Percentiles rank a stretch among this genome's conserved stretches.
Evolutionary conservation across 139 green algal species (phyloP).

Genomic region (Micractinium sp.): DNA sequence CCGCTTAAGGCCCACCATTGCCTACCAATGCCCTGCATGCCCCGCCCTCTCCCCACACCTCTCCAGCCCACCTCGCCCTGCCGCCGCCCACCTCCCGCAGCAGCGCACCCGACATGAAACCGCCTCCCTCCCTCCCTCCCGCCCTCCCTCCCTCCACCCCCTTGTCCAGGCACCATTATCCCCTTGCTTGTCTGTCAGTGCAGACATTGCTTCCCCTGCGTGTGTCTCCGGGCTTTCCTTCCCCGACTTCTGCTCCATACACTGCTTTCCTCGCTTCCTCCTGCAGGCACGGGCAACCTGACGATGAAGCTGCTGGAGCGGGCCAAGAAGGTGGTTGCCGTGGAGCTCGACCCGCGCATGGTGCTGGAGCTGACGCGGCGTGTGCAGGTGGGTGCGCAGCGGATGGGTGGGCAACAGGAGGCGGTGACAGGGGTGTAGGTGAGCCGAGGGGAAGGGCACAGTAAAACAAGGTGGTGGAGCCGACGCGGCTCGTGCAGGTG

Average conservation of each 20-base stretch:
- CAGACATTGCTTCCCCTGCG: too few relatives aligned
- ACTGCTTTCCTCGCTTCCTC: not conserved
- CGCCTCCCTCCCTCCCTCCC: too few relatives aligned
- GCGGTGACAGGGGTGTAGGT: not conserved
- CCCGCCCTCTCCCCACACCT: not conserved
- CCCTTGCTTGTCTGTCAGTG: too few relatives aligned
- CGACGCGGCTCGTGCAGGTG: too few relatives aligned
- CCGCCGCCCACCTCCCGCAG: too few relatives aligned
- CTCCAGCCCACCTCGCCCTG: not conserved
- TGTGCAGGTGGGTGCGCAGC: conserved; percentile 51
- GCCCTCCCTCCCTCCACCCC: too few relatives aligned
- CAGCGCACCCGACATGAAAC: not conserved
- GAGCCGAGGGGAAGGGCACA: not conserved
- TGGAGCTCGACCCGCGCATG: conserved; percentile 98
- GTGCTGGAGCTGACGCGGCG: conserved; percentile 95
- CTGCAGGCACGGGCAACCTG: conserved; percentile 92
- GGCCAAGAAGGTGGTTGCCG: conserved; percentile 92
- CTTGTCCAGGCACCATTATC: too few relatives aligned
- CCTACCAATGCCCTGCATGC: too few relatives aligned
- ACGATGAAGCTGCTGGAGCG: conserved; percentile 97
- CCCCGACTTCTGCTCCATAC: too few relatives aligned
- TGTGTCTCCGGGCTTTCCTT: conserved; percentile 60
- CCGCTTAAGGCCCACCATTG: too few relatives aligned
- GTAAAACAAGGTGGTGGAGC: too few relatives aligned
- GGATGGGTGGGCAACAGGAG: not conserved